Percentiles rank a stretch among this genome's conserved stretches.
Conservation (phyloP, 2,329 filamentous ascomycete species). For the Davidsoniella australis region DNA sequence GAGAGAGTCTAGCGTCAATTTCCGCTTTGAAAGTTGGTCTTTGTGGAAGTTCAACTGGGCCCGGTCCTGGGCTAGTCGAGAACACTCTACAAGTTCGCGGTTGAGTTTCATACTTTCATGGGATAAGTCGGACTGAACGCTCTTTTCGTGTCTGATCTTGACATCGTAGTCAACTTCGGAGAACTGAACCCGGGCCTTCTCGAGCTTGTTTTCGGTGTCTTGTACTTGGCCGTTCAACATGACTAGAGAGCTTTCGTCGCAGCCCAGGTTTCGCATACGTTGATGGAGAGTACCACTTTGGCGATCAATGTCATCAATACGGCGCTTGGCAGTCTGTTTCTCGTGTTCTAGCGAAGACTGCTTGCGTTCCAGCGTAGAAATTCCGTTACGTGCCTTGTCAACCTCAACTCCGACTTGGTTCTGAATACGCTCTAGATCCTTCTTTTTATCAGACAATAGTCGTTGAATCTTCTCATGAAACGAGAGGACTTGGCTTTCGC, state of each 20-base stretch:
- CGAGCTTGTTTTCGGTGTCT: slow-evolving; percentile 48
- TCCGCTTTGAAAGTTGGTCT: slow-evolving; percentile 59
- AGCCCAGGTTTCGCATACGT: slow-evolving; percentile 52
- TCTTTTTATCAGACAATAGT: slow-evolving; percentile 60
- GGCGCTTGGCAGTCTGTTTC: slow-evolving; percentile 55
- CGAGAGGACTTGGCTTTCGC: slow-evolving; percentile 52
- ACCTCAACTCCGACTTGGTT: slow-evolving; percentile 59
- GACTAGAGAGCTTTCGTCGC: slow-evolving; percentile 74
- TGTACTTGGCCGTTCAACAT: slow-evolving; percentile 57
- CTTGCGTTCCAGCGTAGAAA: slow-evolving; percentile 58
- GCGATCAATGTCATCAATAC: slow-evolving; percentile 57
- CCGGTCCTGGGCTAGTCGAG: slow-evolving; percentile 61
- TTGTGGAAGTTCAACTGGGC: slow-evolving; percentile 71
- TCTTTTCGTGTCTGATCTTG: slow-evolving; percentile 49
- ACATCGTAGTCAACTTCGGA: slow-evolving; percentile 50
- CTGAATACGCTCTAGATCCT: slow-evolving; percentile 56
- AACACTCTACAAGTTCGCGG: slow-evolving; percentile 69
- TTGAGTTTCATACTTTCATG: slow-evolving; percentile 54
- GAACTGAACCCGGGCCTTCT: slow-evolving; percentile 44
- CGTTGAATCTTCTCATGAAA: slow-evolving; percentile 68
- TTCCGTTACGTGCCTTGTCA: slow-evolving; percentile 49
- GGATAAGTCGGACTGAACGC: slow-evolving; percentile 51
- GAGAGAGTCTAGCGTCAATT: slow-evolving; percentile 62
- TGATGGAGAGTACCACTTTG: slow-evolving; percentile 49
- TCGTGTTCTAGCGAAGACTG: slow-evolving; percentile 57